Evolutionary conservation across 352 stramenopile genomes (phyloP).

Genomic region (Phytophthora palmivora): DNA sequence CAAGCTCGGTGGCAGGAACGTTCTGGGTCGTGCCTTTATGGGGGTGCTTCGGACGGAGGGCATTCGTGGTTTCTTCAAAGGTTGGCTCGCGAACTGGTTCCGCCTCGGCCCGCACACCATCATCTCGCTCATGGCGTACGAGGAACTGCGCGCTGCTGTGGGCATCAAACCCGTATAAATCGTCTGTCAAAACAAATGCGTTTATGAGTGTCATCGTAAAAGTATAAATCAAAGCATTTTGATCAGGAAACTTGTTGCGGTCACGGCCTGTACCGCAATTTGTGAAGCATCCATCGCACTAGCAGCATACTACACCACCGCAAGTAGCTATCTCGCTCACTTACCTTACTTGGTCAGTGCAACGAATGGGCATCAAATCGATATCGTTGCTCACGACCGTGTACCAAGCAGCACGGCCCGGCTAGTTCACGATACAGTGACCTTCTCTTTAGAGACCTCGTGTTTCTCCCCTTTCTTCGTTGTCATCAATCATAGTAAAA

Average conservation of each 20-base stretch:
- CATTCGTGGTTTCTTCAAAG: slow-evolving; percentile 78
- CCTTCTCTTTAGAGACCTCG: background rate
- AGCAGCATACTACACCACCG: no score
- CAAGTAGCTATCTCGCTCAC: no score
- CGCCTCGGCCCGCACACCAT: slow-evolving; percentile 77
- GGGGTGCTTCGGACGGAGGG: slow-evolving; percentile 62
- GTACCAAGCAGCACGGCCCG: slow-evolving; percentile 19
- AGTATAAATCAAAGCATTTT: no score
- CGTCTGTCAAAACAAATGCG: background rate
- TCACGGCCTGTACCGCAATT: no score
- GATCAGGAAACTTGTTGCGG: no score
- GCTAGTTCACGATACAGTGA: background rate
- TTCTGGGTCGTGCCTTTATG: slow-evolving; percentile 64
- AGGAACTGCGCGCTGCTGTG: slow-evolving; percentile 61
- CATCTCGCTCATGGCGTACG: slow-evolving; percentile 81
- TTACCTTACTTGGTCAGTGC: no score
- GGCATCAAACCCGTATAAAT: slow-evolving; percentile 64
- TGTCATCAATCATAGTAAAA: background rate
- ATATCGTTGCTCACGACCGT: slow-evolving; percentile 1
- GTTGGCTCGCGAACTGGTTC: slow-evolving; percentile 81
- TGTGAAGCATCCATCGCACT: no score
- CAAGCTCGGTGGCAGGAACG: slow-evolving; percentile 39
- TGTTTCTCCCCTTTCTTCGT: background rate
- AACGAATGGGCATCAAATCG: slow-evolving; percentile 9
- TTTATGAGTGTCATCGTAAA: no score